Evolutionary conservation across 768 basidiomycete genomes (phyloP), one percentile per base, ranked within the genome.

Genomic region (Pulveroboletus frians): DNA sequence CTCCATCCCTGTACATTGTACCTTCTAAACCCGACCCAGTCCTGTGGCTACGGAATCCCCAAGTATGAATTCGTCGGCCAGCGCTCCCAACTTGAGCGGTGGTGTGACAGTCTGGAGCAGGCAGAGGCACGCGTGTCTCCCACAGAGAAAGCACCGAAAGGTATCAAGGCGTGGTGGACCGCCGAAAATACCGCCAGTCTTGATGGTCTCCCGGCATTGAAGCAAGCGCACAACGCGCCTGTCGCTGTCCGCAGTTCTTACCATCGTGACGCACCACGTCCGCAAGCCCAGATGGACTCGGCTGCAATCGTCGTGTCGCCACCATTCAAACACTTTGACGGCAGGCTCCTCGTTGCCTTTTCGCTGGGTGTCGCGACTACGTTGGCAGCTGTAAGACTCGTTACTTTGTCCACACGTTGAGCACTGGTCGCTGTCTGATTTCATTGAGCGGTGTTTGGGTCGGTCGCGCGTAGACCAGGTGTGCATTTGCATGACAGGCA

Each of bases 31-130:
- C 18, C 21, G 15, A n/a, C 17, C 21, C 52, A 85, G 85, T 83
- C 83, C 2, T 87, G 83, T 54, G 83, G 85, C 18, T 85, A 74
- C 54, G 75, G 76, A 0, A 76, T 85, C 21, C 84, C 85, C 3
- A 75, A 74, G 56, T 85, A 78, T 60, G 69, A 73, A 37, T 86
- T 78, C 66, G 64, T 76, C 35, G 67, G 71, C 4, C 78, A 83
- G 47, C 80, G 85, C 21, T 75, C 72, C 2, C 71, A 71, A 9
- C 76, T 82, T 14, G 68, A 76, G 36, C 70, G 75, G 26, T 77
- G 64, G 63, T 72, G 72, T 27, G 68, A 65, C 9, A 66, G 63
- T 50, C 70, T 73, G 45, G 82, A 85, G 61, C 44, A 45, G 0
- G 53, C 58, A 3, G 80, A 82, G 53, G 65, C 66, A 30, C 43